Evolutionary conservation across 2,329 filamentous ascomycete species (phyloP).

Genomic region (Penicillium sp.): DNA sequence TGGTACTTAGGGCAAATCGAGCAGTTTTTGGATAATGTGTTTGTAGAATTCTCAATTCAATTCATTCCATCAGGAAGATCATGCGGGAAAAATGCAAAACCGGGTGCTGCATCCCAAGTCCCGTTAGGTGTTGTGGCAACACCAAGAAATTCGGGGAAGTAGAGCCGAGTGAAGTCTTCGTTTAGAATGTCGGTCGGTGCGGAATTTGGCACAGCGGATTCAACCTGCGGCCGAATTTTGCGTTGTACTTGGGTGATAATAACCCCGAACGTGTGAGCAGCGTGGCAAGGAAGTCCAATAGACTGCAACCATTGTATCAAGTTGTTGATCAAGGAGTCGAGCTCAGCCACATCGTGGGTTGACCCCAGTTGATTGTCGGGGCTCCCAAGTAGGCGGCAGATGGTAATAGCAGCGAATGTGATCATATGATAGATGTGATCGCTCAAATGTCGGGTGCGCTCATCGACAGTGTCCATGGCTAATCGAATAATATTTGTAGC

Average conservation of each 20-base stretch:
- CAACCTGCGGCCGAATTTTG: conserved; percentile 39
- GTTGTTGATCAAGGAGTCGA: conserved; percentile 40
- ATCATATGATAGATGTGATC: conserved; percentile 57
- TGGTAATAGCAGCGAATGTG: conserved; percentile 46
- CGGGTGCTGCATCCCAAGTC: conserved; percentile 36
- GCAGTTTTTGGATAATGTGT: neutral
- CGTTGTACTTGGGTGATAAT: conserved; percentile 39
- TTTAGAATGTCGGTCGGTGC: conserved; percentile 12
- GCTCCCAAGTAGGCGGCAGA: conserved; percentile 42
- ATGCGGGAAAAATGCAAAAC: conserved; percentile 22
- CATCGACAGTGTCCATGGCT: conserved; percentile 51
- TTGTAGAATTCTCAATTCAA: neutral
- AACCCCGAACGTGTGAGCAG: conserved; percentile 46
- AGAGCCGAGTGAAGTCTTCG: conserved; percentile 32
- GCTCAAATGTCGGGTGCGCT: conserved; percentile 50
- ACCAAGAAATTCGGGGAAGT: conserved; percentile 39
- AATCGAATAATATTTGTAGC: conserved; percentile 47
- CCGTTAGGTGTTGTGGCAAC: conserved; percentile 33
- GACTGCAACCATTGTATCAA: conserved; percentile 48
- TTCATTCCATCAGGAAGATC: neutral
- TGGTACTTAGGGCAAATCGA: neutral
- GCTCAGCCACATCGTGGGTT: conserved; percentile 37
- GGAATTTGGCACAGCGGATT: neutral
- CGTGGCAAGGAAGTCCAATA: conserved; percentile 50
- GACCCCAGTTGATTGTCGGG: conserved; percentile 41